These are phyloP conservation scores for Artemisia princeps DNA, from an alignment of 140 eudicot genomes.

Conservation along the genomic window DNA sequence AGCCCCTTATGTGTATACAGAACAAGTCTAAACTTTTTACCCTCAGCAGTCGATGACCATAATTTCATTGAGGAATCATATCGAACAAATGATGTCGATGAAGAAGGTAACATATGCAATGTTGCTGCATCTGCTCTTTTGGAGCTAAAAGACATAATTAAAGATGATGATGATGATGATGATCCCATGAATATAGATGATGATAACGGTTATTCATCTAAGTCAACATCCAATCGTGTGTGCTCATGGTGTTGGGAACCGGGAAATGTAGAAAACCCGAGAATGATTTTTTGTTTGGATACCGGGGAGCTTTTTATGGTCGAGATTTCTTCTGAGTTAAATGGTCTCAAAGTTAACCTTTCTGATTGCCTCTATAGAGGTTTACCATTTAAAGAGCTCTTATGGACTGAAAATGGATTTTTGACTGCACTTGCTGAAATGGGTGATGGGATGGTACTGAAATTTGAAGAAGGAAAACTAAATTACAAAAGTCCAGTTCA, in stretches of 20 bases:
- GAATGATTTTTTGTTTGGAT: slow-evolving; percentile 70
- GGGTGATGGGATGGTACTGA: slow-evolving; percentile 91
- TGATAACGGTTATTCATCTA: slow-evolving; percentile 32
- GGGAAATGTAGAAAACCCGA: slow-evolving; percentile 41
- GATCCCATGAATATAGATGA: slow-evolving; percentile 90
- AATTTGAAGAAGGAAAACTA: slow-evolving; percentile 64
- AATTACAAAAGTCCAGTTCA: slow-evolving; percentile 57
- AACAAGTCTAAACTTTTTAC: slow-evolving; percentile 53
- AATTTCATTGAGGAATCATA: slow-evolving; percentile 43
- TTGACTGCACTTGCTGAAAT: slow-evolving; percentile 73
- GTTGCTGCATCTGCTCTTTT: slow-evolving; percentile 96
- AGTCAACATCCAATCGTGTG: slow-evolving; percentile 52
- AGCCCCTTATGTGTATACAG: slow-evolving; percentile 64
- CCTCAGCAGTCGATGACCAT: slow-evolving; percentile 50
- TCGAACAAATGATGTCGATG: slow-evolving; percentile 68
- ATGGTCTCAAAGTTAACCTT: slow-evolving; percentile 54
- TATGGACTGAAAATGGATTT: slow-evolving; percentile 77
- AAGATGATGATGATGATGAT: slow-evolving; percentile 32
- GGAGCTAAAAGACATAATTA: slow-evolving; percentile 68
- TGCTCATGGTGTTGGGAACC: slow-evolving; percentile 96
- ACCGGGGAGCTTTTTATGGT: slow-evolving; percentile 70
- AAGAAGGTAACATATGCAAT: slow-evolving; percentile 74
- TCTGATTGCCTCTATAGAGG: slow-evolving; percentile 77
- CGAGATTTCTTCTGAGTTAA: slow-evolving; percentile 47
- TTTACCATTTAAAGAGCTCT: slow-evolving; percentile 54